These are phyloP conservation scores for Chaetomium cochliodes DNA, from an alignment of 495 filamentous ascomycete species.

Conservation along the genomic window DNA sequence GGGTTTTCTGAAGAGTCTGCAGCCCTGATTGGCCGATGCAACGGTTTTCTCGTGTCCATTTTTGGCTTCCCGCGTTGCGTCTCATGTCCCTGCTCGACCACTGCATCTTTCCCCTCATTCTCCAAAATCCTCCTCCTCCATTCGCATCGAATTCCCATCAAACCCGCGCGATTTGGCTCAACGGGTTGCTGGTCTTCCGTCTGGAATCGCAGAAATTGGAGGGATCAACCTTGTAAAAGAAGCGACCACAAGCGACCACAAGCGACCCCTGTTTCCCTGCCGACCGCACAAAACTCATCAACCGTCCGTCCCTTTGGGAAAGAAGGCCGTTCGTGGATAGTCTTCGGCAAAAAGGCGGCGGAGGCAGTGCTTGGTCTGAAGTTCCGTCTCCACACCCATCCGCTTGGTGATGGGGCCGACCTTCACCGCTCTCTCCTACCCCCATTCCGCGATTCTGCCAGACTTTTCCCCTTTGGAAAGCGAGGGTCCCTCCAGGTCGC, in stretches of 20 bases:
- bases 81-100: constrained; percentile 9
- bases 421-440: constrained; percentile 1
- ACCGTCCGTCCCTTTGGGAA: not conserved
- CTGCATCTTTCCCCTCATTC: constrained; percentile 2
- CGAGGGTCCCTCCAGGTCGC: not conserved
- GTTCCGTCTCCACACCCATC: not conserved
- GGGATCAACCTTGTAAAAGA: not conserved
- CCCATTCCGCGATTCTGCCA: constrained; percentile 5
- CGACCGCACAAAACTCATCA: not conserved
- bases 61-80: constrained; percentile 39
- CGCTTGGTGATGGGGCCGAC: not conserved
- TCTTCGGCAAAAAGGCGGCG: not conserved
- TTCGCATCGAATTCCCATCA: not conserved
- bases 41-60: constrained; percentile 55
- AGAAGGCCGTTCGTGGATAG: not conserved
- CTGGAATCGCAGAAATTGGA: not conserved
- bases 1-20: constrained; percentile 19
- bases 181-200: not conserved
- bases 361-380: constrained; percentile 2
- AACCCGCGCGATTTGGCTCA: not conserved
- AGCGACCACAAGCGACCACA: too few species aligned
- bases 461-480: not conserved
- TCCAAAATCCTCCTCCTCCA: not conserved
- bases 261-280: not conserved
- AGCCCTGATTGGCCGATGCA: constrained; percentile 49